These are phyloP conservation scores for Gossypium arboreum DNA, from an alignment of 345 rosid genomes.

Conservation along the genomic window DNA sequence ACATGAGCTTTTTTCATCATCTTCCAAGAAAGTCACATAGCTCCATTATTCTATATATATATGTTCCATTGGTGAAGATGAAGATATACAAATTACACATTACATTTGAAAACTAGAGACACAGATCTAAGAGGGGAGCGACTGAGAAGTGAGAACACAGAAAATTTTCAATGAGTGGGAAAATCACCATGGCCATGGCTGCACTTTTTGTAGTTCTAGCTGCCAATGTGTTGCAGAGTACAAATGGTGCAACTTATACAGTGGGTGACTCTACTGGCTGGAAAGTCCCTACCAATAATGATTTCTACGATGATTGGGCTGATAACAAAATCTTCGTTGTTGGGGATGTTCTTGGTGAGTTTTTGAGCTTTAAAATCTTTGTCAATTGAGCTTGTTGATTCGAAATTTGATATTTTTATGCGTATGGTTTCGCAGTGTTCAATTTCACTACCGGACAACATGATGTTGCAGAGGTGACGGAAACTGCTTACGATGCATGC, in stretches of 20 bases:
- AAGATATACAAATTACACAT: too few species aligned
- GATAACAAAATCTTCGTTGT: conserved; percentile 23
- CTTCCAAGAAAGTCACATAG: not conserved
- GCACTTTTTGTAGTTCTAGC: conserved; percentile 15
- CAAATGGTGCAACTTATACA: conserved; percentile 15
- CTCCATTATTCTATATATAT: not conserved
- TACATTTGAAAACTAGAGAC: not conserved
- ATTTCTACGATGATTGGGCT: conserved; percentile 34
- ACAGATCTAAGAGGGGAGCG: conserved; percentile 18
- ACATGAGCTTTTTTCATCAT: not conserved
- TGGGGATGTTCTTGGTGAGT: conserved; percentile 37
- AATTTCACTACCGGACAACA: conserved; percentile 25
- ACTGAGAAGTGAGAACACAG: conserved; percentile 25
- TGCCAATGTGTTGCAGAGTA: conserved; percentile 5
- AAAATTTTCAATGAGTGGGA: conserved; percentile 17
- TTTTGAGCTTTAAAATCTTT: not conserved
- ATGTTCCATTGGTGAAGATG: not conserved
- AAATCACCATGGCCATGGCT: conserved; percentile 11
- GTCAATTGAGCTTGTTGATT: not conserved
- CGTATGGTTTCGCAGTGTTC: conserved; percentile 25
- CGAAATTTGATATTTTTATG: not conserved
- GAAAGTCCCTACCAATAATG: conserved; percentile 13
- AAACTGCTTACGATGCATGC: conserved; percentile 28
- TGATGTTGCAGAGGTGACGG: conserved; percentile 34
- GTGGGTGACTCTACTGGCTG: conserved; percentile 42